Evolutionary conservation across 352 stramenopile species (phyloP), one percentile per base, ranked within the genome.

Genomic region (Hyaloperonospora brassicae): DNA sequence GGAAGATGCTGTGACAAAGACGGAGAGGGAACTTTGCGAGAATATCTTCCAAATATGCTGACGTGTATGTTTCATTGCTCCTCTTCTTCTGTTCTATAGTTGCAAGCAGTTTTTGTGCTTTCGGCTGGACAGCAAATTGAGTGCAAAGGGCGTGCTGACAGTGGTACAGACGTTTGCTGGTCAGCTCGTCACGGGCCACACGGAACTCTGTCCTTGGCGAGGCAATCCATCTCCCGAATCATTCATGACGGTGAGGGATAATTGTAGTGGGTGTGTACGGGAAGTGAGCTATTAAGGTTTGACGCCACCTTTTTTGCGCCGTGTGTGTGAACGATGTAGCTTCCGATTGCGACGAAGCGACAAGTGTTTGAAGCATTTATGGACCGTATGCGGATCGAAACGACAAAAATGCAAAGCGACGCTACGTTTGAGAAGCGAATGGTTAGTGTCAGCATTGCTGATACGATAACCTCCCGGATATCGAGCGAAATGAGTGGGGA

Each of bases 101-200:
- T 81, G 71, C 47, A 65, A 65, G 42, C 59, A 68, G 27, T 59
- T 72, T 49, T 46, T 87, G 54, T 82, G 76, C 64, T 82, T 75
- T 43, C 52, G 55, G 22, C 84, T 87, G 50, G 62, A 85, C 48
- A 42, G 51, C 3, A 73, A 62, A 53, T 59, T 87, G 17, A 85
- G 76, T 49, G 61, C 66, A 8, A 23, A 48, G 17, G 76, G 76
- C 4, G 68, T 49, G 6, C 39, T 69, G 22, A 62, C 60, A 41
- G 64, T 87, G 41, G 72, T 68, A 0, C 39, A 55, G 2, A 62
- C 23, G 41, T 87, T 85, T 24, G 70, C 72, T 21, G 42, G 49
- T 22, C 61, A 75, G 25, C 55, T 87, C 24, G 59, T 75, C 1
- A 72, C 53, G 0, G 61, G 61, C 3, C 76, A 87, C 36, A 66